Base-by-base conservation (phyloP, 176 grass and related monocot genomes). In the Juncus inflexus region DNA sequence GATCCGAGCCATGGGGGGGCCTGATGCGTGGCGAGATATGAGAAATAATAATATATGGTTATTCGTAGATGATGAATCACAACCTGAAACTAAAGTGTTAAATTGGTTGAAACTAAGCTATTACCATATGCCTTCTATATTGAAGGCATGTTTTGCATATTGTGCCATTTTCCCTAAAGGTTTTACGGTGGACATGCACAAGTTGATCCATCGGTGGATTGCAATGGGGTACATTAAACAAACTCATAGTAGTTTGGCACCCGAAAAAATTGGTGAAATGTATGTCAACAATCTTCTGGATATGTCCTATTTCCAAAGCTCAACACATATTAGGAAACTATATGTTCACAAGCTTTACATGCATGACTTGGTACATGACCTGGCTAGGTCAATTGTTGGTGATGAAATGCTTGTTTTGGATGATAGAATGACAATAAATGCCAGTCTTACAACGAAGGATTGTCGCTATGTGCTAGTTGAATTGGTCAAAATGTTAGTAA, bases 321-420 rank as follows among this genome's bases (percentile, higher is more conserved):
- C 65, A 8, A 28, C 19, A 28, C 19, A 28, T 28, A 28, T 28
- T 28, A 28, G 19, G 19, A 37, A 42, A 42, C 15, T 63, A 40
- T 40, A 41, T 40, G 13, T 76, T 49, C 74, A 80, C 74, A 67
- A 69, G 13, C 79, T 86, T 55, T 40, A 14, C 15, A 78, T 83
- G 84, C 61, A 83, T 76, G 63, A 76, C 59, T 76, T 83, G 37
- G 76, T 80, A 42, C 70, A 87, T 37, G 75, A 83, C 72, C 84
- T 87, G 57, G 79, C 80, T 71, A 87, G 84, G 51, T 87, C 76
- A 47, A 65, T 87, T 79, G 76, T 65, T 49, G 65, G 79, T 67
- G 80, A 87, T 75, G 76, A 87, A 69, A 72, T 87, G 19, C 59
- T 83, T 66, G 70, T 83, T 64, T 61, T 87, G 47, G 75, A 87